Evolutionary conservation across 352 stramenopile genomes (phyloP), one percentile per base, ranked within the genome.

Genomic region (Phytopythium oedochilum): DNA sequence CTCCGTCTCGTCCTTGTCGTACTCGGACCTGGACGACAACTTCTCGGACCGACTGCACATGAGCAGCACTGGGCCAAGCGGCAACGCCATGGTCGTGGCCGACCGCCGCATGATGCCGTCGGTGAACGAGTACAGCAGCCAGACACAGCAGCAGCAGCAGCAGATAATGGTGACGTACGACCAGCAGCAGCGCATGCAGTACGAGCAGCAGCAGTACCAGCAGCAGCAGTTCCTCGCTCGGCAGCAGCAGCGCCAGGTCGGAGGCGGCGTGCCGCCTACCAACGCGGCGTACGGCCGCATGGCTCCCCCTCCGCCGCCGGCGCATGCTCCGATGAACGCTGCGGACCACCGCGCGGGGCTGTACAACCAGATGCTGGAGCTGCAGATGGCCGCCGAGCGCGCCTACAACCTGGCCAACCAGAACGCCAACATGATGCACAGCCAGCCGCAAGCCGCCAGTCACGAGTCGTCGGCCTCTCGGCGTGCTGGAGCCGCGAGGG

Each of bases 291-390:
- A 29, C 8, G 34, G 32, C 14, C 25, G 22, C 20, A 48, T 57
- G 34, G 38, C 45, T 18, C 44, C 44, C 5, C 44, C 42, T 12
- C 22, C 11, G 18, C 26, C 45, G 5, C 45, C 45, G 9, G 23
- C 43, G n/a, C 22, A 22, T 36, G 26, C 23, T 10, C 8, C 9
- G 17, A 15, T 5, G 3, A 25, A 17, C 3, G 47, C 29, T 7
- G 47, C 5, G 8, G 23, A 44, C 47, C 47, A 53, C 32, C 79
- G 78, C 22, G 65, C 74, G 57, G 77, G 63, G 14, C 67, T 90
- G 9, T 90, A 90, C 68, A 87, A 88, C 58, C 75, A 90, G 55
- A 88, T 90, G 80, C 62, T 88, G 28, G 77, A 87, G 58, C 63
- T 90, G 53, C 80, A 87, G 50, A 75, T 88, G 63, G 64, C 81